Percentiles rank a stretch among this genome's conserved stretches.
These are phyloP conservation scores for Ogataea pilisensis DNA, from an alignment of 805 yeast genomes.

Conservation along the genomic window DNA sequence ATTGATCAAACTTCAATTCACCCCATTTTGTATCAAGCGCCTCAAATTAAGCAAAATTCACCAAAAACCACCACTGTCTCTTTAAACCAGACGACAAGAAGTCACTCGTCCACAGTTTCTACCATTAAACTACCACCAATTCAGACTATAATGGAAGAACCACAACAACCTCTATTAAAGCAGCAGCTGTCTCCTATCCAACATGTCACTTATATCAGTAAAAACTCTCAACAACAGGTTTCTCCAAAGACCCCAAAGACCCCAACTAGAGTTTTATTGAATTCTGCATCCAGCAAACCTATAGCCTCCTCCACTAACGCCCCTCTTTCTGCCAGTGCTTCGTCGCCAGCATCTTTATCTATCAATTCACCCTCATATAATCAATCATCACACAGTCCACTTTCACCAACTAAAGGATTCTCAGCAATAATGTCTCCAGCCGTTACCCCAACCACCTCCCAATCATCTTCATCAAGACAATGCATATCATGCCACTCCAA, in stretches of 20 bases:
- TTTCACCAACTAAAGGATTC: neutral
- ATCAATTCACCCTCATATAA: slow-evolving; percentile 14
- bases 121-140: slow-evolving; percentile 1
- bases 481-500: slow-evolving; percentile 90
- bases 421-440: neutral
- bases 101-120: slow-evolving; percentile 2
- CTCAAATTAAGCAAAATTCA: neutral
- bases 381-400: neutral
- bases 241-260: slow-evolving; percentile 6
- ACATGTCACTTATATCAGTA: slow-evolving; percentile 3
- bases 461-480: slow-evolving; percentile 38
- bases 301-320: too few species aligned
- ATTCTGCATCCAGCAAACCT: neutral
- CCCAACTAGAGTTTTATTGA: neutral
- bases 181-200: neutral
- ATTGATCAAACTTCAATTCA: slow-evolving; percentile 18
- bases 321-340: slow-evolving; percentile 14
- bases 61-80: neutral
- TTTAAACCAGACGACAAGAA: neutral
- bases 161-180: slow-evolving; percentile 2
- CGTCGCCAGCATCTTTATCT: slow-evolving; percentile 18
- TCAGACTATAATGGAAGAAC: neutral
- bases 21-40: slow-evolving; percentile 12
- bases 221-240: slow-evolving; percentile 7
- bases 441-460: slow-evolving; percentile 10